These are phyloP conservation scores for Kandelia obovata DNA, from an alignment of 345 rosid species.

Conservation along the genomic window DNA sequence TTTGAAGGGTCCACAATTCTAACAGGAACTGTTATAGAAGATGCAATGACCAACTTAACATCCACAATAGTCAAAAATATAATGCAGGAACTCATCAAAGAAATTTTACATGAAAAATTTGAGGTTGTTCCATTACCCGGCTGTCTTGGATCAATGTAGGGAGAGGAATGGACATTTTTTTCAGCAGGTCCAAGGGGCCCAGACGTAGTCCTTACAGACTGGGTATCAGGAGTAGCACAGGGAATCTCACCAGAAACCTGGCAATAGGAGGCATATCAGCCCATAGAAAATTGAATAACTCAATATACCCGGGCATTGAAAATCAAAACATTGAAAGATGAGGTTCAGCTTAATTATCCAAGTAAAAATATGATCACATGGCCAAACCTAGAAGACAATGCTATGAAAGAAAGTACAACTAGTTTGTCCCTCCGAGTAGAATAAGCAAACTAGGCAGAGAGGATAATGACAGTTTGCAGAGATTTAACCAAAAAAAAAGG, in stretches of 20 bases:
- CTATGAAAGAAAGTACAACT: not conserved
- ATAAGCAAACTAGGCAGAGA: not conserved
- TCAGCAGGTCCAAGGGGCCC: slow-evolving; percentile 96
- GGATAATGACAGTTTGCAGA: no score
- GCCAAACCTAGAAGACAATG: not conserved
- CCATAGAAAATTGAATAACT: slow-evolving; percentile 11
- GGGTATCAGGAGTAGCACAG: slow-evolving; percentile 73
- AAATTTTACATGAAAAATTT: slow-evolving; percentile 8
- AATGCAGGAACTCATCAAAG: slow-evolving; percentile 6
- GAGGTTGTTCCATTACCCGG: slow-evolving; percentile 55
- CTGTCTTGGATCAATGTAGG: slow-evolving; percentile 92
- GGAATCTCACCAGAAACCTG: slow-evolving; percentile 99
- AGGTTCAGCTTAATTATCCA: not conserved
- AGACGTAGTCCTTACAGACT: slow-evolving; percentile 93
- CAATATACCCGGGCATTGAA: not conserved
- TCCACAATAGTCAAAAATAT: slow-evolving; percentile 6
- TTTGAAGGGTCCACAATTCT: slow-evolving; percentile 97
- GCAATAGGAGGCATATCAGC: slow-evolving; percentile 10
- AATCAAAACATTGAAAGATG: not conserved
- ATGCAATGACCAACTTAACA: slow-evolving; percentile 18
- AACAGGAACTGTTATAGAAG: slow-evolving; percentile 68
- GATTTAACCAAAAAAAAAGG: not conserved
- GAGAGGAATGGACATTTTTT: slow-evolving; percentile 73
- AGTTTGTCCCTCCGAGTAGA: not conserved
- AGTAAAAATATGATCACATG: not conserved